A percentile compares a stretch with the other conserved stretches of the same genome.
These are phyloP conservation scores for Phytophthora palmivora DNA, from an alignment of 352 stramenopile genomes.

Conservation along the genomic window DNA sequence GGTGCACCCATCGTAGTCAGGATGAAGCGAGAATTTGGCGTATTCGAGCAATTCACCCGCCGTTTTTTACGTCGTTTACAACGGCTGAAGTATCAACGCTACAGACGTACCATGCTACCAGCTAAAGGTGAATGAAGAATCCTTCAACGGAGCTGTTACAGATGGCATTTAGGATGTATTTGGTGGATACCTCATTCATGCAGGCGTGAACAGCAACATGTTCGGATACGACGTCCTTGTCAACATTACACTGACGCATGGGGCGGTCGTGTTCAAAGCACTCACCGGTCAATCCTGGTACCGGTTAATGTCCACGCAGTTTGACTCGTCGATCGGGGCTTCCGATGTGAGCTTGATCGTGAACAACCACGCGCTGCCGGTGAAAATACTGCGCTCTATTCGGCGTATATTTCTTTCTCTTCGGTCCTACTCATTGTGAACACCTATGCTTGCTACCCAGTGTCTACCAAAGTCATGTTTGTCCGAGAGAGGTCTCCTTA, in stretches of 20 bases:
- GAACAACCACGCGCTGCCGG: conserved; percentile 60
- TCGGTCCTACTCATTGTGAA: conserved; percentile 81
- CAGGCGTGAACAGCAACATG: conserved; percentile 28
- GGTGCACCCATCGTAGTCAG: conserved; percentile 22
- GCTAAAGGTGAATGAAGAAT: conserved; percentile 40
- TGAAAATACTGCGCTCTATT: conserved; percentile 45
- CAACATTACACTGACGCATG: conserved; percentile 59
- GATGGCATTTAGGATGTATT: conserved; percentile 40
- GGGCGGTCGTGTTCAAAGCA: conserved; percentile 54
- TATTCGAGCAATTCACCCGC: conserved; percentile 43
- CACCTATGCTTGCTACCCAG: conserved; percentile 90
- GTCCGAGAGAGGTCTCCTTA: conserved; percentile 91
- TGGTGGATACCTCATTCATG: conserved; percentile 45
- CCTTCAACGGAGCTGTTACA: conserved; percentile 44
- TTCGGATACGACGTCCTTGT: conserved; percentile 56
- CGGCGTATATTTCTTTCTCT: conserved; percentile 54
- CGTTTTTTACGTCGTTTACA: conserved; percentile 52
- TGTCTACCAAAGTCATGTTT: conserved; percentile 91
- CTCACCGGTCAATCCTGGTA: conserved; percentile 59
- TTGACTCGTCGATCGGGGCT: conserved; percentile 12
- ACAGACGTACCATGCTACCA: conserved; percentile 36
- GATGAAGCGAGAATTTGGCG: conserved; percentile 16
- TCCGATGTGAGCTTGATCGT: conserved; percentile 42
- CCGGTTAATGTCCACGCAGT: conserved; percentile 34
- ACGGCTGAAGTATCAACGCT: conserved; percentile 31